phyloP scores from a whole-genome alignment of 441 rosid genomes.

The Eutrema salsugineum region DNA sequence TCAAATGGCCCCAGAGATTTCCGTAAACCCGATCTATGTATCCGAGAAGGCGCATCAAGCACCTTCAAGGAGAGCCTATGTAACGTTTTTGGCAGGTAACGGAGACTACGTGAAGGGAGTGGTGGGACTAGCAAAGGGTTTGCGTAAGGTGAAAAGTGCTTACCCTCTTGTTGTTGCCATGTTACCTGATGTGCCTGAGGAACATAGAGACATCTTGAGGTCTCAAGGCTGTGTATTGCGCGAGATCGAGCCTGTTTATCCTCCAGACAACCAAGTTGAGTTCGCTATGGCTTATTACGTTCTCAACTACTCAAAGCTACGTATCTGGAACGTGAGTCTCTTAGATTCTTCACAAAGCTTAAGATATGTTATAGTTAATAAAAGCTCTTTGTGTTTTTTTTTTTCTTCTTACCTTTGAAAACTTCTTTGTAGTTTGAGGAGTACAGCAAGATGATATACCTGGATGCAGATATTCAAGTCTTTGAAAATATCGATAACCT shows the following conservation, averaged over 20 bases:
- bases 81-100: conserved; percentile 44
- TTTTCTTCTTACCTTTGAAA: background rate
- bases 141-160: conserved; percentile 38
- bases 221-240: conserved; percentile 51
- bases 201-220: conserved; percentile 46
- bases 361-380: background rate
- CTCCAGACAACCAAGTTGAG: conserved; percentile 50
- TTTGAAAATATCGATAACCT: conserved; percentile 55
- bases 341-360: background rate
- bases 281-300: conserved; percentile 67
- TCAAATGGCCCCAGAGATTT: conserved; percentile 45
- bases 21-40: conserved; percentile 18
- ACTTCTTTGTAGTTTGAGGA: conserved; percentile 40
- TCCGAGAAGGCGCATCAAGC: conserved; percentile 30
- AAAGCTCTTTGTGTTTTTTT: background rate
- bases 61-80: conserved; percentile 36
- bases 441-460: conserved; percentile 61
- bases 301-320: conserved; percentile 69
- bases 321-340: conserved; percentile 61
- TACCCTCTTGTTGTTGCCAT: conserved; percentile 48
- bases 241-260: conserved; percentile 57
- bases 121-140: conserved; percentile 49
- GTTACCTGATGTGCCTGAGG: conserved; percentile 48
- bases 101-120: conserved; percentile 49
- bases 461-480: conserved; percentile 69